phyloP scores from a whole-genome alignment of 2,329 filamentous ascomycete genomes.

The Botryotinia calthae region DNA sequence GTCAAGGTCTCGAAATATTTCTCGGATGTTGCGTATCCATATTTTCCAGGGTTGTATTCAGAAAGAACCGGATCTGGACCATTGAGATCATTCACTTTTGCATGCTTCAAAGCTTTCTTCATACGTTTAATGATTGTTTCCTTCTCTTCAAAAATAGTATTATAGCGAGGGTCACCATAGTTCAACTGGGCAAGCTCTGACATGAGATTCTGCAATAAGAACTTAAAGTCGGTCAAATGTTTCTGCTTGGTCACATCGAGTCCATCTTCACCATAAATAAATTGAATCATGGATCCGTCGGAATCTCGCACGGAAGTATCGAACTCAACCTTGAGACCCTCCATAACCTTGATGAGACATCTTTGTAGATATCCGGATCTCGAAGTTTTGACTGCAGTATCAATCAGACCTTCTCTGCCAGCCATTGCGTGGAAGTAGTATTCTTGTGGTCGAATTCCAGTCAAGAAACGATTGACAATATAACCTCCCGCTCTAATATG shows the following conservation, averaged over 20 bases:
- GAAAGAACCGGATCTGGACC: conserved; percentile 69
- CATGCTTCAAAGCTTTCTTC: conserved; percentile 76
- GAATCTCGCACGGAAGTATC: conserved; percentile 92
- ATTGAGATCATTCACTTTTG: conserved; percentile 54
- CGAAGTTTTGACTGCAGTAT: conserved; percentile 98
- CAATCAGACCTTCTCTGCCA: conserved; percentile 94
- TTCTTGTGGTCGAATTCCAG: conserved; percentile 93
- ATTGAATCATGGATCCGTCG: conserved; percentile 90
- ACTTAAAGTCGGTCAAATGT: conserved; percentile 85
- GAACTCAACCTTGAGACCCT: conserved; percentile 87
- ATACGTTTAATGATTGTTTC: conserved; percentile 64
- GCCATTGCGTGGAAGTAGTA: conserved; percentile 99
- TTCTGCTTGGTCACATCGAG: conserved; percentile 92
- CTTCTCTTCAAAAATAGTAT: conserved; percentile 61
- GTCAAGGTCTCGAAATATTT: conserved; percentile 71
- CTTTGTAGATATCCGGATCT: conserved; percentile 94
- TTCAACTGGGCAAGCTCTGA: conserved; percentile 77
- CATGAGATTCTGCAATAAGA: conserved; percentile 80
- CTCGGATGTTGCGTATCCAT: conserved; percentile 86
- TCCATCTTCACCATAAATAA: conserved; percentile 94
- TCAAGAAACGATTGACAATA: conserved; percentile 94
- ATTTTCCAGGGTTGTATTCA: conserved; percentile 70
- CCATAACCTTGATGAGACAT: conserved; percentile 98
- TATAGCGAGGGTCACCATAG: conserved; percentile 56
- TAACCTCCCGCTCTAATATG: conserved; percentile 88